phyloP scores from a whole-genome alignment of 306 rosid species.

The Quercus engelmannii region DNA sequence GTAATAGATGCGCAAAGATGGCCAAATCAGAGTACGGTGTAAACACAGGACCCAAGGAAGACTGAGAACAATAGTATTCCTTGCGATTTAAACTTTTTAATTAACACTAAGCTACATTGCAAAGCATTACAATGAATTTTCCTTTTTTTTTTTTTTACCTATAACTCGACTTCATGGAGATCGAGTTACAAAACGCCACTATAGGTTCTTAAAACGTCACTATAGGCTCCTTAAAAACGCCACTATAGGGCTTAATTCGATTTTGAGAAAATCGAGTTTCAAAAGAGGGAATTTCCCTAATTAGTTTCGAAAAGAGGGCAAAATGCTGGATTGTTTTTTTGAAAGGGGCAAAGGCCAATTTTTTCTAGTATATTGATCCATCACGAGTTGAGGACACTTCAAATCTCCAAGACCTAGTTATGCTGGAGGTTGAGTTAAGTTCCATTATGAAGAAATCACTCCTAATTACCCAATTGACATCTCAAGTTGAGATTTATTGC shows the following conservation, averaged over 20 bases:
- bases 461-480: not conserved
- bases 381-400: not conserved
- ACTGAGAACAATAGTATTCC: not conserved
- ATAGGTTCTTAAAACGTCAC: no score
- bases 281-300: no score
- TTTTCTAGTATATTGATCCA: not conserved
- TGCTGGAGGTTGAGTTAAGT: not conserved
- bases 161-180: no score
- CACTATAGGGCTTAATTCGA: no score
- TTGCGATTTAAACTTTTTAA: not conserved
- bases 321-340: no score
- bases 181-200: no score
- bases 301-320: no score
- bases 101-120: not conserved
- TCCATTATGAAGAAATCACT: not conserved
- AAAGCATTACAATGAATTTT: not conserved
- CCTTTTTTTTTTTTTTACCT: no score
- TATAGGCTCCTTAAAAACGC: no score
- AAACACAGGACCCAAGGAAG: not conserved
- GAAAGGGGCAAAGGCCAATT: no score
- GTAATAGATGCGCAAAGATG: not conserved
- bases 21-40: not conserved
- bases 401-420: not conserved
- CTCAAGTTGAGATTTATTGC: no score
- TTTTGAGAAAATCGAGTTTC: no score